Evolutionary conservation across 805 yeast genomes (phyloP), one percentile per base, ranked within the genome.

Genomic region (Hanseniaspora vineae): DNA sequence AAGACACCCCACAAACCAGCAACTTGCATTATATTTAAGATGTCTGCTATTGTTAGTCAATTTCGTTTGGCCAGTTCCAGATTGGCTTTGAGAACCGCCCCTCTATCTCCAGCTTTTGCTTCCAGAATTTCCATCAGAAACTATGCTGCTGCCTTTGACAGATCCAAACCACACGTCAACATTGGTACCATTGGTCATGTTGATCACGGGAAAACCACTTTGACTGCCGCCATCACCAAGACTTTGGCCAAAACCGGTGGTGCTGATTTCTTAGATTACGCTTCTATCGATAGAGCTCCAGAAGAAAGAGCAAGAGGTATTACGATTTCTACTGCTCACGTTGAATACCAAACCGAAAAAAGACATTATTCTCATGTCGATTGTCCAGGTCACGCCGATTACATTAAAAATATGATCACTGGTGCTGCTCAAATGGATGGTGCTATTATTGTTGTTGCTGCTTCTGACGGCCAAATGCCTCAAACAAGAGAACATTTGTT

Each of bases 391-490:
- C 97, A 90, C 78, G 92, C 95, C 55, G 97, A 90, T 77, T 90
- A 89, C 72, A 90, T 90, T 72, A 90, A 90, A 76, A 90, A 90
- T 72, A 90, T 90, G 97, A 90, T 90, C 69, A 87, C 96, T 57
- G 97, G 97, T 81, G 97, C 97, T 61, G 96, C 97, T 61, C 96
- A 90, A 70, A 89, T 89, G 97, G 97, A 90, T 69, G 97, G 97
- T 76, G 97, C 97, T 57, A 89, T 90, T 60, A 90, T 90, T 72
- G 97, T 90, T 53, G 97, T 92, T 68, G 98, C 97, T 63, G 98
- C 98, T 54, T 76, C 96, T 50, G 98, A 92, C 65, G 98, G 98
- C 64, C 96, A 88, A 73, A 92, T 90, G 97, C 97, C 97, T 65
- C 98, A 92, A 76, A 92, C 98, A 58, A 86, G 97, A 76, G 98